Evolutionary conservation across 495 filamentous ascomycete genomes (phyloP).

Genomic region (Durotheca rogersii): DNA sequence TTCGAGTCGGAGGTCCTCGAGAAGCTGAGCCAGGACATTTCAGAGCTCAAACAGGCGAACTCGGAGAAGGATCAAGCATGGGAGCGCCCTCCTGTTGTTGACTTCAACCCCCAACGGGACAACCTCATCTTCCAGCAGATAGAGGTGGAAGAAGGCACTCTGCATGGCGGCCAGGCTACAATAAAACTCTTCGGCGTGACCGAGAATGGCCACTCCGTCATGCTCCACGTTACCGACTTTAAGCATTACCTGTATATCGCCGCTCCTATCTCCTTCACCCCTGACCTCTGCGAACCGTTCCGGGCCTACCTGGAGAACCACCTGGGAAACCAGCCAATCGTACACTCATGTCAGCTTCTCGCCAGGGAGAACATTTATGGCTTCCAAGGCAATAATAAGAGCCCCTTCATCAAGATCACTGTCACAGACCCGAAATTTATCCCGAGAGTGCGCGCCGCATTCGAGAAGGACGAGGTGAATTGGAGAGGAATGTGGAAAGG

Average conservation of each 20-base stretch:
- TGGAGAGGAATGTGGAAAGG: constrained; percentile 87
- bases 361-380: constrained; percentile 87
- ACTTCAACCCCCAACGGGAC: constrained; percentile 69
- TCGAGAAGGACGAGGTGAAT: constrained; percentile 77
- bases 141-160: constrained; percentile 84
- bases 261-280: constrained; percentile 77
- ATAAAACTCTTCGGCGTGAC: constrained; percentile 96
- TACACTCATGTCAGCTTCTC: constrained; percentile 71
- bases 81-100: constrained; percentile 72
- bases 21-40: constrained; percentile 90
- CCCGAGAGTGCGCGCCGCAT: constrained; percentile 63
- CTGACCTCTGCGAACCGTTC: constrained; percentile 73
- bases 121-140: constrained; percentile 91
- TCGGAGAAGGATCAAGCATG: constrained; percentile 93
- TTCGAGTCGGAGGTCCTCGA: constrained; percentile 95
- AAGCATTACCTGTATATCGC: constrained; percentile 94
- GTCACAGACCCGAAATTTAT: constrained; percentile 85
- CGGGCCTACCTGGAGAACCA: constrained; percentile 73
- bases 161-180: constrained; percentile 68
- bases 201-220: constrained; percentile 88
- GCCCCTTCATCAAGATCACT: constrained; percentile 88
- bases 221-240: constrained; percentile 94
- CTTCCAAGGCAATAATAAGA: constrained; percentile 89
- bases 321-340: constrained; percentile 59
- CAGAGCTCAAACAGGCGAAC: constrained; percentile 76